Conservation (phyloP, 2,329 filamentous ascomycete genomes). For the Talaromyces rugulosus region DNA sequence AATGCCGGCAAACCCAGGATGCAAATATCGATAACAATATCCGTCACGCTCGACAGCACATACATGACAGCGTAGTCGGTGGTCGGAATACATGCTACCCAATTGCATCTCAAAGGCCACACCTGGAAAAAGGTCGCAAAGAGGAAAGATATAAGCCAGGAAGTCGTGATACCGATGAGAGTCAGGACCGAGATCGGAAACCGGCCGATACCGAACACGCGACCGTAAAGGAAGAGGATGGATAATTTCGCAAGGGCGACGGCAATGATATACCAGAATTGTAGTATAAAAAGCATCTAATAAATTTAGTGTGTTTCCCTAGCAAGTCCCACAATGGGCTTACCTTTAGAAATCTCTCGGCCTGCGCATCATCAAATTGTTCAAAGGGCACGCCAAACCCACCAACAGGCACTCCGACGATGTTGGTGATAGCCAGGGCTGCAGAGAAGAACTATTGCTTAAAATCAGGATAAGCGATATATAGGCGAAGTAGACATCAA, state of each 20-base stretch:
- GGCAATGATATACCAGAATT: neutral
- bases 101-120: neutral
- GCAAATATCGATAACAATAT: neutral
- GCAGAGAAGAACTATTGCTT: neutral
- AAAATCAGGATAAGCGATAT: neutral
- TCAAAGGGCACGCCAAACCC: neutral
- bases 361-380: neutral
- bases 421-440: neutral
- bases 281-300: neutral
- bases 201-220: neutral
- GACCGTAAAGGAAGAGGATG: neutral
- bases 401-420: neutral
- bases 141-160: neutral
- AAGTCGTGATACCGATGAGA: neutral
- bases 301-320: neutral
- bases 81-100: neutral
- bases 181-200: neutral
- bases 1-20: neutral
- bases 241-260: neutral
- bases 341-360: neutral
- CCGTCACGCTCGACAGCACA: neutral
- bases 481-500: neutral
- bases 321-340: neutral
- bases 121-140: neutral
- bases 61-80: neutral